Base-by-base conservation (phyloP, 108 stramenopile genomes). In the Asterionellopsis glacialis region DNA sequence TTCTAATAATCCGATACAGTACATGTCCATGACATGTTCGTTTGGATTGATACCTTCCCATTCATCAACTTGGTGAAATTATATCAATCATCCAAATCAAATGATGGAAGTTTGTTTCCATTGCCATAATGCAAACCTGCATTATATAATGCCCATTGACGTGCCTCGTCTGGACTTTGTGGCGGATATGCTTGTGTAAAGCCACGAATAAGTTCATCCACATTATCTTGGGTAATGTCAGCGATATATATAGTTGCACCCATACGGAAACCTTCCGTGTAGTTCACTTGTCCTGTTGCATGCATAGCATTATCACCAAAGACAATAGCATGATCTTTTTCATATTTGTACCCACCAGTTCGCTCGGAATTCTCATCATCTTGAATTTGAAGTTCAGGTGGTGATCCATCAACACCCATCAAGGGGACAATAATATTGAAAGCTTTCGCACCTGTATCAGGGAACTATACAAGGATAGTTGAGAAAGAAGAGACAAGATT, bases 241-340 rank as follows among this genome's bases (percentile, higher is more conserved):
- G 77, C 82, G 54, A 84, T 71, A 22, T 81, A 82, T 11, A 84
- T 45, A 11, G 80, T 82, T 13, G 80, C 82, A 9, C 68, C 75
- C 65, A 84, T 18, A 56, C 80, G 62, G 78, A 84, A 83, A 52
- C 61, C 67, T 12, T 24, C 13, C 39, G 44, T n/a, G n/a, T 38
- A 25, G 0, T 26, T 12, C 2, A 77, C 79, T 44, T 74, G 72
- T 23, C 70, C 82, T 0, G 85, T 87, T 12, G 79, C 82, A 45
- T 87, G 85, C 25, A 65, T 45, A 18, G 79, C 72, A 43, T 82
- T 80, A 44, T 80, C 85, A 25, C 85, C 85, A 55, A 87, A 64
- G 52, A 84, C 64, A 28, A 76, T 63, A 11, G 80, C 33, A 7
- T 33, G 33, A 33, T 33, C 33, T 33, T 48, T 1, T 48, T 48